Percentiles rank a stretch among this genome's conserved stretches.
Evolutionary conservation across 78 protist genomes (phyloP).

Genomic region (Bodo saltans): DNA sequence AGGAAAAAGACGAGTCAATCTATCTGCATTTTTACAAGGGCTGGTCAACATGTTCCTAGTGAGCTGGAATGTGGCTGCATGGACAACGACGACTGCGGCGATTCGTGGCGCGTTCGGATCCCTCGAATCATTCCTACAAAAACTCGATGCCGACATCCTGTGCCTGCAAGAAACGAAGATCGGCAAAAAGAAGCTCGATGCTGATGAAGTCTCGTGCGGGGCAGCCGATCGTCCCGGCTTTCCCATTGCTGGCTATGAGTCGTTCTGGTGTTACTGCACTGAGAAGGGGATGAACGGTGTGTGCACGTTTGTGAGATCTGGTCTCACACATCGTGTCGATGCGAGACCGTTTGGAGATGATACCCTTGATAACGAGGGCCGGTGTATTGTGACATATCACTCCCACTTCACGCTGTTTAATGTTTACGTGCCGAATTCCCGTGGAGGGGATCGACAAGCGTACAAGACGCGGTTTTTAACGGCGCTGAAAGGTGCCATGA

Average conservation of each 20-base stretch:
- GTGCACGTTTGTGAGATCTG: background rate
- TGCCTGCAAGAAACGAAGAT: constrained; percentile 7
- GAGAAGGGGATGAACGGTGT: background rate
- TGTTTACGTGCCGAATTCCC: background rate
- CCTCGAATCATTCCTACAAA: background rate
- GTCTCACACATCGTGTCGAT: background rate
- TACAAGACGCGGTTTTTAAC: background rate
- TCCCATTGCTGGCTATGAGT: background rate
- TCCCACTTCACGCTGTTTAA: constrained; percentile 6
- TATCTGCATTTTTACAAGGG: no score
- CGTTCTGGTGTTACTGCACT: background rate
- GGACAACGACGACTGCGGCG: background rate
- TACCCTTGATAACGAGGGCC: constrained; percentile 7
- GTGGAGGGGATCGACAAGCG: background rate
- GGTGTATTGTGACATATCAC: constrained; percentile 21
- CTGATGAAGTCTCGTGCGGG: background rate
- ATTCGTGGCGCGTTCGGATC: background rate
- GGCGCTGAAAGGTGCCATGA: background rate
- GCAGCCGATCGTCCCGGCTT: background rate
- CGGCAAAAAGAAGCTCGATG: background rate
- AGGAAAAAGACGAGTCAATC: no score
- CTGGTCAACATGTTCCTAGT: no score
- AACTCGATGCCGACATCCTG: background rate
- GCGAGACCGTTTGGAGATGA: background rate
- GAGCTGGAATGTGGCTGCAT: background rate